Evolutionary conservation across 805 yeast genomes (phyloP).

Genomic region (Candida fluviatilis): DNA sequence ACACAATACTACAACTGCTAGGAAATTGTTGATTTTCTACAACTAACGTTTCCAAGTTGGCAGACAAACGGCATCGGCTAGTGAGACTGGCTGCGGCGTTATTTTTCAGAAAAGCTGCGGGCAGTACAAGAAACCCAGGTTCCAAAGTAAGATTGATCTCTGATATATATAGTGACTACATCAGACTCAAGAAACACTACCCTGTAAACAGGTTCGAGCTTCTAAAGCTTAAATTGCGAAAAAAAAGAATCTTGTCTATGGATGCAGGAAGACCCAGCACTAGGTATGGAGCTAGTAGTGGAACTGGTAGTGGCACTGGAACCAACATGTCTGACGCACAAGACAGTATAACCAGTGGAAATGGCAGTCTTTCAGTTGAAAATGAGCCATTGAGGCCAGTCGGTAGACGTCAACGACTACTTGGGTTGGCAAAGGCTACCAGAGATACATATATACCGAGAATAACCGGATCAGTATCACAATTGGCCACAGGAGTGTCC

Average conservation of each 20-base stretch:
- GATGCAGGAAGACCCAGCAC: not conserved
- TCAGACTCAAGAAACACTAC: conserved; percentile 17
- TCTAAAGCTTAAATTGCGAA: conserved; percentile 8
- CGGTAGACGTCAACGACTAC: conserved; percentile 40
- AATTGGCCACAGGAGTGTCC: conserved; percentile 44
- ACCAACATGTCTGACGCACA: not conserved
- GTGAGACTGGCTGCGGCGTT: conserved; percentile 18
- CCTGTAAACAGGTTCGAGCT: conserved; percentile 12
- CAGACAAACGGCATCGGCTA: conserved; percentile 10
- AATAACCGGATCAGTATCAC: conserved; percentile 44
- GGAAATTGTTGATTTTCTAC: not conserved
- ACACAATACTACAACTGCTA: too few species aligned
- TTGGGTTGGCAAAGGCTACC: conserved; percentile 51
- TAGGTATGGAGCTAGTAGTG: not conserved
- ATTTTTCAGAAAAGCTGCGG: conserved; percentile 7
- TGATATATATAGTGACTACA: conserved; percentile 31
- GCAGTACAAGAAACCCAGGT: conserved; percentile 6
- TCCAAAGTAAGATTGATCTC: conserved; percentile 22
- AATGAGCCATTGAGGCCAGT: not conserved
- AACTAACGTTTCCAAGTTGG: conserved; percentile 12
- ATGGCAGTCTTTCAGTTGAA: not conserved
- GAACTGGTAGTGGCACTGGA: not conserved
- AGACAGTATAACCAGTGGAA: not conserved
- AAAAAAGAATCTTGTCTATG: conserved; percentile 3
- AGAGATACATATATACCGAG: conserved; percentile 56